A percentile compares a stretch with the other conserved stretches of the same genome.
phyloP scores from a whole-genome alignment of 2,329 filamentous ascomycete species.

The Chaetomium sp. region DNA sequence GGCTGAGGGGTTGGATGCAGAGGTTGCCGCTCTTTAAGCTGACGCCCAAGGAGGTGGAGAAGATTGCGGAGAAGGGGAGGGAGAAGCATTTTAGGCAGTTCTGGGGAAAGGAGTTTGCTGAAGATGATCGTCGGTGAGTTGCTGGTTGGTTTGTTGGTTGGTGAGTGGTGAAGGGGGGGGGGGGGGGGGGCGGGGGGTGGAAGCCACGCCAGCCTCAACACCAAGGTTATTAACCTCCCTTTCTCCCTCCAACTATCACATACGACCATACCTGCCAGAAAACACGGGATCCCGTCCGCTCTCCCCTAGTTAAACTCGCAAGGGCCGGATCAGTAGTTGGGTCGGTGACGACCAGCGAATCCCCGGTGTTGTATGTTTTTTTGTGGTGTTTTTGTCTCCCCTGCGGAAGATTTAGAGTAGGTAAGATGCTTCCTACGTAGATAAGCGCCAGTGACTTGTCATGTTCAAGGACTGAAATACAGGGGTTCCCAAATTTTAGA shows the following conservation, averaged over 20 bases:
- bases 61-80: conserved; percentile 57
- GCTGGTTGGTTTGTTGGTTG: too few species aligned
- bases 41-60: conserved; percentile 58
- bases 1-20: conserved; percentile 58
- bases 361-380: too few species aligned
- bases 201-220: background rate
- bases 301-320: too few species aligned
- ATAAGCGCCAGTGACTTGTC: background rate
- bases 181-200: background rate
- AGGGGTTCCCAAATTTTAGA: background rate
- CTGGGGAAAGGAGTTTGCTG: conserved; percentile 56
- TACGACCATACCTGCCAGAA: too few species aligned
- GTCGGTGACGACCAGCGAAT: too few species aligned
- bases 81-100: conserved; percentile 65
- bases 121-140: conserved; percentile 47
- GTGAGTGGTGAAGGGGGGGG: too few species aligned
- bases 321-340: too few species aligned
- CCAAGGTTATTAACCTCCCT: too few species aligned
- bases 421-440: background rate
- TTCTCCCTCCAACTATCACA: too few species aligned
- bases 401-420: too few species aligned
- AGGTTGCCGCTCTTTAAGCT: conserved; percentile 59
- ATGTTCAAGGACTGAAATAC: background rate
- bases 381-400: too few species aligned
- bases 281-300: too few species aligned